These are phyloP conservation scores for Plasmodium gonderi DNA, from an alignment of 169 alveolate genomes.

Conservation along the genomic window DNA sequence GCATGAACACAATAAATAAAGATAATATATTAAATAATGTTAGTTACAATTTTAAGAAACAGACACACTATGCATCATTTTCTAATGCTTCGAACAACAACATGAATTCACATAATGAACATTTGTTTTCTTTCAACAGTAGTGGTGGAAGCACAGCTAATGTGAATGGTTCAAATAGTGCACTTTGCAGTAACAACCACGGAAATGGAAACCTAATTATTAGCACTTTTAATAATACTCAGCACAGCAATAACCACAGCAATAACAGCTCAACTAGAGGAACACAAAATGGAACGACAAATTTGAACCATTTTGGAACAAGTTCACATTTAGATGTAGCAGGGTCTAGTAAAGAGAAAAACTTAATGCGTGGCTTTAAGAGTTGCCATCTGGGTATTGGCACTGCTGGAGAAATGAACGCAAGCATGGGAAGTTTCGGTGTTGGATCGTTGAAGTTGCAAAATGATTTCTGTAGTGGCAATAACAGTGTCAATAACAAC, in stretches of 20 bases:
- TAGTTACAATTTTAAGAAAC: constrained; percentile 12
- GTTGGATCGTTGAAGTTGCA: not conserved
- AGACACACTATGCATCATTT: constrained; percentile 49
- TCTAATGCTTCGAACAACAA: constrained; percentile 10
- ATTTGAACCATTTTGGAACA: not conserved
- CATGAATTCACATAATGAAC: constrained; percentile 9
- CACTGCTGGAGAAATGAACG: not conserved
- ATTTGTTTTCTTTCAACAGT: not conserved
- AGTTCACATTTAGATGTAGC: not conserved
- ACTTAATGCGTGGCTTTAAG: constrained; percentile 2
- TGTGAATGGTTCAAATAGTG: not conserved
- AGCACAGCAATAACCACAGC: not conserved
- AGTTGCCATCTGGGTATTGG: not conserved
- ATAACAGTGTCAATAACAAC: not conserved
- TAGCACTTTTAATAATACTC: not conserved
- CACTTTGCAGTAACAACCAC: not conserved
- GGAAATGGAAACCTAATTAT: not conserved
- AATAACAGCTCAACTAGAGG: constrained; percentile 3
- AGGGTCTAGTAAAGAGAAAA: constrained; percentile 3
- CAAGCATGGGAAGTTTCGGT: not conserved
- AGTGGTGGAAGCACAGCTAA: not conserved
- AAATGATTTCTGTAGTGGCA: not conserved
- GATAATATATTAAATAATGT: constrained; percentile 12
- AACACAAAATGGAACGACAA: not conserved
- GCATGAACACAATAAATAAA: not conserved